These are phyloP conservation scores for Rhodotorula sp. DNA, from an alignment of 1,284 basidiomycete species.

Conservation along the genomic window DNA sequence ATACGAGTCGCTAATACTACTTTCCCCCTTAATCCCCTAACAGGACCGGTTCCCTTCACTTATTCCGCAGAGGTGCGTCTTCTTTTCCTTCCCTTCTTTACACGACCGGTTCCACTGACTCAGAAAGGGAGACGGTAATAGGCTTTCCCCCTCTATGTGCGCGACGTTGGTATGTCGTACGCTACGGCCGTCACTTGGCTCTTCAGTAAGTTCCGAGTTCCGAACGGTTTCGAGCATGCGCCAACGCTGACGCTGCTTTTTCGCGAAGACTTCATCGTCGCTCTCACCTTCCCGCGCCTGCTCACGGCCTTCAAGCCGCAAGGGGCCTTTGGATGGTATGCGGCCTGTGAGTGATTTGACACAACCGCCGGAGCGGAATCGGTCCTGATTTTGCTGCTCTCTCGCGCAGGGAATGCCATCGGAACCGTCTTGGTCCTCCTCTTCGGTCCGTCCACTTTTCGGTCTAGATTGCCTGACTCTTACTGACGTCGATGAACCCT, in stretches of 20 bases:
- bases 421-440: constrained; percentile 49
- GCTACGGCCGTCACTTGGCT: constrained; percentile 54
- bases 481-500: too few relatives aligned
- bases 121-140: too few relatives aligned
- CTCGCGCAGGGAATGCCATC: constrained; percentile 51
- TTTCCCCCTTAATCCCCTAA: too few relatives aligned
- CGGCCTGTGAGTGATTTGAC: background rate
- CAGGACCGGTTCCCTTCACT: constrained; percentile 51
- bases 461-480: too few relatives aligned
- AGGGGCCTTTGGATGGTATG: constrained; percentile 46
- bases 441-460: constrained; percentile 26
- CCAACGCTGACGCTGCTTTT: background rate
- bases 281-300: constrained; percentile 47
- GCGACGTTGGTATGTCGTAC: constrained; percentile 57
- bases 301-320: constrained; percentile 40
- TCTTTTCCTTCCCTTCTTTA: constrained; percentile 11
- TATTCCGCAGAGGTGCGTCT: constrained; percentile 49
- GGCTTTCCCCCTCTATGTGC: constrained; percentile 52
- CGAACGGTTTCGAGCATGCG: background rate
- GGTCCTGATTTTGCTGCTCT: constrained; percentile 32
- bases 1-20: too few relatives aligned
- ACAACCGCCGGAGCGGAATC: background rate
- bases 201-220: constrained; percentile 5
- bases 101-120: background rate
- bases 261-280: constrained; percentile 11